Percentiles rank a stretch among this genome's conserved stretches.
phyloP scores from a whole-genome alignment of 441 rosid genomes.

The Capsella rubella region DNA sequence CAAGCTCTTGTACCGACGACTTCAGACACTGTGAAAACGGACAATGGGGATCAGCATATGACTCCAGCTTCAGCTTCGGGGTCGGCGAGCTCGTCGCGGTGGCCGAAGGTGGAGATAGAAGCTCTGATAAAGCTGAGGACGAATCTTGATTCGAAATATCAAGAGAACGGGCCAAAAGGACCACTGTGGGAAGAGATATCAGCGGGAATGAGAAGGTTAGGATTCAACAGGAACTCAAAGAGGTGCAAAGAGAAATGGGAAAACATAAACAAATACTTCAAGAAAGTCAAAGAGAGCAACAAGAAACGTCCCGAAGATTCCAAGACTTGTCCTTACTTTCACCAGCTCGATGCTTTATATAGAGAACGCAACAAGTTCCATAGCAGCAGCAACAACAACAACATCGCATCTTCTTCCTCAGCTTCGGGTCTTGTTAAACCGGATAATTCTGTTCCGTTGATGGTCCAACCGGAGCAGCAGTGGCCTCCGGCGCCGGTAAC shows the following conservation, averaged over 20 bases:
- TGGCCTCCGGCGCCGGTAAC: conserved; percentile 52
- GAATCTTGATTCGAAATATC: conserved; percentile 65
- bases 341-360: conserved; percentile 78
- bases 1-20: background rate
- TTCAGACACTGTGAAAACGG: conserved; percentile 25
- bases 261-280: conserved; percentile 96
- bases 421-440: conserved; percentile 49
- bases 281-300: conserved; percentile 89
- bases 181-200: conserved; percentile 96
- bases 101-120: conserved; percentile 85
- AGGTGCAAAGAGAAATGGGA: conserved; percentile 99
- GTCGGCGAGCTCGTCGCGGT: conserved; percentile 69
- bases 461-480: conserved; percentile 75
- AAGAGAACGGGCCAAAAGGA: conserved; percentile 79
- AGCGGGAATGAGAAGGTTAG: conserved; percentile 69
- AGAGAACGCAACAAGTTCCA: conserved; percentile 62
- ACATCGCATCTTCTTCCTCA: conserved; percentile 34
- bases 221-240: conserved; percentile 78
- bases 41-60: conserved; percentile 44
- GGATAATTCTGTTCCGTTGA: conserved; percentile 57
- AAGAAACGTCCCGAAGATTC: conserved; percentile 81
- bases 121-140: conserved; percentile 68
- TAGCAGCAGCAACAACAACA: conserved; percentile 25
- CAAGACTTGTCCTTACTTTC: conserved; percentile 90
- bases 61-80: conserved; percentile 28